phyloP scores from a whole-genome alignment of 2,329 filamentous ascomycete genomes.

The Geosmithia morbida region DNA sequence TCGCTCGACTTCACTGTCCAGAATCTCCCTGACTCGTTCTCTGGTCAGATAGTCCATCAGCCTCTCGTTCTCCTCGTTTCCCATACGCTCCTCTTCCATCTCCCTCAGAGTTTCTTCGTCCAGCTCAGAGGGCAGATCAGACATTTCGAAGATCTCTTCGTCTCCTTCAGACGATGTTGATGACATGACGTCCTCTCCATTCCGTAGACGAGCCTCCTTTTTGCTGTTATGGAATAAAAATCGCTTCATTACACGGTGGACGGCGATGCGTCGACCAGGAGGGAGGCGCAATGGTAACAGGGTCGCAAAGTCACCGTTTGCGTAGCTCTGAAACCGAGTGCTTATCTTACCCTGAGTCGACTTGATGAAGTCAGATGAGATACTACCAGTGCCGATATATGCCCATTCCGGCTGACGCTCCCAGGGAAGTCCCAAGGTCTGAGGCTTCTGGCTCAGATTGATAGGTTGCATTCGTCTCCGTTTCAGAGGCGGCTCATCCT shows the following conservation, averaged over 20 bases:
- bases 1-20: slow-evolving; percentile 37
- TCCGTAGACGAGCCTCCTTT: slow-evolving; percentile 2
- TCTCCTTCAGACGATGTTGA: slow-evolving; percentile 4
- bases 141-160: slow-evolving; percentile 28
- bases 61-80: slow-evolving; percentile 9
- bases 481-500: background rate
- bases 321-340: slow-evolving; percentile 8
- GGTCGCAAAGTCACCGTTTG: slow-evolving; percentile 12
- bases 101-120: slow-evolving; percentile 47
- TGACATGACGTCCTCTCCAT: background rate
- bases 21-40: slow-evolving; percentile 26
- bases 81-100: slow-evolving; percentile 40
- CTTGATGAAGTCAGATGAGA: slow-evolving; percentile 10
- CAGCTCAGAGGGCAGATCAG: slow-evolving; percentile 13
- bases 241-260: slow-evolving; percentile 23
- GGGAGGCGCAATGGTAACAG: slow-evolving; percentile 15
- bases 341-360: slow-evolving; percentile 9
- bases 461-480: background rate
- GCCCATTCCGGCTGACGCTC: slow-evolving; percentile 5
- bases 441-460: background rate
- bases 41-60: slow-evolving; percentile 1
- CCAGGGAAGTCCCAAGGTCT: background rate
- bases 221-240: slow-evolving; percentile 18
- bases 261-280: slow-evolving; percentile 27
- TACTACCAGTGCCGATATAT: slow-evolving; percentile 19